Conservation (phyloP, 2,329 filamentous ascomycete species). For the Microdochium paspali region DNA sequence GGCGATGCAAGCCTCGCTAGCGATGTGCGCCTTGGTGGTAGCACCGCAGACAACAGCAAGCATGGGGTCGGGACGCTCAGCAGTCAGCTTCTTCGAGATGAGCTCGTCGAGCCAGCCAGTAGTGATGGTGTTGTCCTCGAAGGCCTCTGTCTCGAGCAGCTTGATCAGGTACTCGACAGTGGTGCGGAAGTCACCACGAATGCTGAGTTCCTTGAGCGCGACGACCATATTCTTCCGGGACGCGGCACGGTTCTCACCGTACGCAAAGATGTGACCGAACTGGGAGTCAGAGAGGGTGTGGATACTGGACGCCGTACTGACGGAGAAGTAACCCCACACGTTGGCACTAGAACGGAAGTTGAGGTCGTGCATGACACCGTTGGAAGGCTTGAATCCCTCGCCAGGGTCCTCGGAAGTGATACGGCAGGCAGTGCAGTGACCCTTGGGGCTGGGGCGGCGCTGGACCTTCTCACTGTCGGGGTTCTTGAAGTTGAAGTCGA, state of each 20-base stretch:
- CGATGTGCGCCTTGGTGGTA: constrained; percentile 86
- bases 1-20: constrained; percentile 79
- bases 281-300: constrained; percentile 99
- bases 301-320: constrained; percentile 91
- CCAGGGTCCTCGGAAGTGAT: constrained; percentile 98
- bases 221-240: constrained; percentile 99
- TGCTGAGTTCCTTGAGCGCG: constrained; percentile 95
- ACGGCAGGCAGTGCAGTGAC: constrained; percentile 95
- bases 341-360: constrained; percentile 99
- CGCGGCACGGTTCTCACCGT: constrained; percentile 92
- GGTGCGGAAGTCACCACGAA: constrained; percentile 97
- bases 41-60: constrained; percentile 94
- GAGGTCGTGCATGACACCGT: constrained; percentile 96
- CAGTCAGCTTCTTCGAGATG: constrained; percentile 94
- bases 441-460: constrained; percentile 84
- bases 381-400: constrained; percentile 98
- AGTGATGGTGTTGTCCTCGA: constrained; percentile 98
- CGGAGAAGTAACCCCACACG: constrained; percentile 99
- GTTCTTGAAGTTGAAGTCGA: constrained; percentile 94
- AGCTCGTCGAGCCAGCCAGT: constrained; percentile 98
- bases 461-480: constrained; percentile 76
- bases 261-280: constrained; percentile 98
- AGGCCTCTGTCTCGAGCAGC: constrained; percentile 93
- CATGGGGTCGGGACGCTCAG: constrained; percentile 87
- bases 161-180: constrained; percentile 99